A percentile compares a stretch with the other conserved stretches of the same genome.
Evolutionary conservation across 2,329 filamentous ascomycete species (phyloP).

Genomic region (Aspergillus amoenus): DNA sequence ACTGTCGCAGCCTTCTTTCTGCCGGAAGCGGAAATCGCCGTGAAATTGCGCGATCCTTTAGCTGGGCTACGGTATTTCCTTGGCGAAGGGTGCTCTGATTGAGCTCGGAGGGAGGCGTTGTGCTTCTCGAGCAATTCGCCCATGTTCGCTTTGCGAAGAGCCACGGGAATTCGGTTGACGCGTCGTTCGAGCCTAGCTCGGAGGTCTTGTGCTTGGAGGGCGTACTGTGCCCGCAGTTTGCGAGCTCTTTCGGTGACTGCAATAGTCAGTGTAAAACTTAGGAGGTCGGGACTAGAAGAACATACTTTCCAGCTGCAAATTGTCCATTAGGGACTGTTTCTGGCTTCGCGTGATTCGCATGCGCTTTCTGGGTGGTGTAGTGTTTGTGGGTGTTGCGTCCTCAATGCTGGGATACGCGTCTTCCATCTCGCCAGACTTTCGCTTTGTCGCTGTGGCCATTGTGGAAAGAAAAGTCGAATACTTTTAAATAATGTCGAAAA

Average conservation of each 20-base stretch:
- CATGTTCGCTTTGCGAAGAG: conserved; percentile 77
- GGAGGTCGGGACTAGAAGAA: conserved; percentile 5
- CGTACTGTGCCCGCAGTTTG: conserved; percentile 84
- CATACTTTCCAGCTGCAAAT: conserved; percentile 84
- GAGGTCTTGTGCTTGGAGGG: conserved; percentile 80
- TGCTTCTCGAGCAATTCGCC: conserved; percentile 69
- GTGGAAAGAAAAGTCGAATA: not conserved
- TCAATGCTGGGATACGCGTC: conserved; percentile 49
- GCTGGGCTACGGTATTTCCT: conserved; percentile 31
- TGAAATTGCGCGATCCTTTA: conserved; percentile 30
- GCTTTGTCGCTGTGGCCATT: conserved; percentile 43
- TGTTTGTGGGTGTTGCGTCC: conserved; percentile 48
- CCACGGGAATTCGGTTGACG: conserved; percentile 83
- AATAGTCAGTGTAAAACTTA: conserved; percentile 17
- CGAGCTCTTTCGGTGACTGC: conserved; percentile 83
- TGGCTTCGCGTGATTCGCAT: conserved; percentile 66
- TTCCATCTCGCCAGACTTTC: conserved; percentile 39
- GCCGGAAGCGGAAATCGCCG: conserved; percentile 30
- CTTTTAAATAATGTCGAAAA: not conserved
- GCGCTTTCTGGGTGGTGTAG: conserved; percentile 61
- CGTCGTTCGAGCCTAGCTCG: conserved; percentile 86
- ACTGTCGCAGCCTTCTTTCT: conserved; percentile 28
- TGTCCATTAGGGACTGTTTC: conserved; percentile 85
- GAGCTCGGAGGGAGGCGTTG: conserved; percentile 23
- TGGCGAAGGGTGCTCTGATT: conserved; percentile 29